Percentiles rank a stretch among this genome's conserved stretches.
These are phyloP conservation scores for Annulohypoxylon bovei DNA, from an alignment of 495 filamentous ascomycete species.

Conservation along the genomic window DNA sequence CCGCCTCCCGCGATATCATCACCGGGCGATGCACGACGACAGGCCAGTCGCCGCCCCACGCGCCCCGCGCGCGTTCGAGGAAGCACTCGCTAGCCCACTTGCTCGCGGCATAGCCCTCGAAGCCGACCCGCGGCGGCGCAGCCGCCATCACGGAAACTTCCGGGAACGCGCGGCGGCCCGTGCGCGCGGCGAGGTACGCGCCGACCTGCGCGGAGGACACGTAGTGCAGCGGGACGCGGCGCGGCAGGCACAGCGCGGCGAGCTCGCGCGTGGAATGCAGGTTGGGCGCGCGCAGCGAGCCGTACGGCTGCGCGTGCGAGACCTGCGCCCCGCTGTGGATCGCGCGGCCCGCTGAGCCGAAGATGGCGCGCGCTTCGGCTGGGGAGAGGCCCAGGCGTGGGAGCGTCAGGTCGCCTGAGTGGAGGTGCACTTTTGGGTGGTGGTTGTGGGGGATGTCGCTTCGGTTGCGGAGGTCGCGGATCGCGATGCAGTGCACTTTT, in stretches of 20 bases:
- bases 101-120: constrained; percentile 56
- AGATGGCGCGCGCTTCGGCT: constrained; percentile 38
- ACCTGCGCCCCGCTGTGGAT: constrained; percentile 65
- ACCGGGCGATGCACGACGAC: constrained; percentile 48
- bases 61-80: constrained; percentile 51
- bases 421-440: constrained; percentile 44
- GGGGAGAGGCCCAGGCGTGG: constrained; percentile 54
- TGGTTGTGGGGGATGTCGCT: not conserved
- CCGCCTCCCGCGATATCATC: not conserved
- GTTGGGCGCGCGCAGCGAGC: constrained; percentile 53
- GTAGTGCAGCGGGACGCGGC: constrained; percentile 60
- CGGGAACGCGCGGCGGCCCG: not conserved
- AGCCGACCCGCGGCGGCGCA: constrained; percentile 12
- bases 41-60: constrained; percentile 33
- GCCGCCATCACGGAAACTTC: not conserved
- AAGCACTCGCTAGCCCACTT: constrained; percentile 66
- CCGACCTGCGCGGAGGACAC: constrained; percentile 51
- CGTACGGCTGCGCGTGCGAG: constrained; percentile 61
- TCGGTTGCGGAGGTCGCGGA: not conserved
- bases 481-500: constrained; percentile 36
- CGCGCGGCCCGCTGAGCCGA: constrained; percentile 49
- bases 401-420: constrained; percentile 54
- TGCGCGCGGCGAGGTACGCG: not conserved
- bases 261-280: constrained; percentile 58
- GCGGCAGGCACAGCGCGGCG: constrained; percentile 42